Base-by-base conservation (phyloP, 169 alveolate genomes). In the Eimeria tenella region DNA sequence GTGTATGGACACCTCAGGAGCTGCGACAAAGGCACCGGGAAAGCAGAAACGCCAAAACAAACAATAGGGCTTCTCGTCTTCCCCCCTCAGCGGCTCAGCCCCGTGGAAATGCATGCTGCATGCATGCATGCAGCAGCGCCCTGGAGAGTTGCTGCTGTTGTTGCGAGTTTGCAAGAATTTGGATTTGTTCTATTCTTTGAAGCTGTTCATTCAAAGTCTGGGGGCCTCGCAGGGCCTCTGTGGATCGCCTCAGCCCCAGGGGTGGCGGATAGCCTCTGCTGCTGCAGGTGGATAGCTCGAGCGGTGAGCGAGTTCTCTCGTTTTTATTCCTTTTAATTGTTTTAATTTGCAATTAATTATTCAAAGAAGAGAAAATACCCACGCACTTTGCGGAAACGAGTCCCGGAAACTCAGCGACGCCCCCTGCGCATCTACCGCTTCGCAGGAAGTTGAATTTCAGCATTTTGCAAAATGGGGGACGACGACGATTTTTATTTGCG, bases 401-500 rank as follows among this genome's bases (percentile, higher is more conserved):
- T n/a, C 25, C 11, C 1, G 73, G 49, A 13, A 13, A 21, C 52
- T 31, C 10, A 7, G 49, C 42, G 49, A 19, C 75, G 49, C 4
- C n/a, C 11, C n/a, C 73, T 6, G 10, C 63, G 10, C 63, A 6
- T 6, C 17, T 8, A 10, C 63, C 63, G 63, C 63, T 10, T 6
- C 10, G 63, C 63, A 56, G 63, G 63, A 56, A 10, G 63, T 56
- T 6, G 10, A 56, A n/a, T 8, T 50, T 53, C 25, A 75, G 3
- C 68, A 75, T 17, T 75, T 25, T 21, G 4, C 56, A 81, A 4
- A 81, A 81, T 81, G 89, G 89, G 89, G 73, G 94, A 92, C 6
- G 93, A 83, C 19, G 89, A 93, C 42, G 95, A 93, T 11, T 93
- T 93, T 70, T 93, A 93, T 55, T 50, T 93, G 86, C 95, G 95